Evolutionary conservation across 2,329 filamentous ascomycete species (phyloP).

Genomic region (Aspergillus caelatus): DNA sequence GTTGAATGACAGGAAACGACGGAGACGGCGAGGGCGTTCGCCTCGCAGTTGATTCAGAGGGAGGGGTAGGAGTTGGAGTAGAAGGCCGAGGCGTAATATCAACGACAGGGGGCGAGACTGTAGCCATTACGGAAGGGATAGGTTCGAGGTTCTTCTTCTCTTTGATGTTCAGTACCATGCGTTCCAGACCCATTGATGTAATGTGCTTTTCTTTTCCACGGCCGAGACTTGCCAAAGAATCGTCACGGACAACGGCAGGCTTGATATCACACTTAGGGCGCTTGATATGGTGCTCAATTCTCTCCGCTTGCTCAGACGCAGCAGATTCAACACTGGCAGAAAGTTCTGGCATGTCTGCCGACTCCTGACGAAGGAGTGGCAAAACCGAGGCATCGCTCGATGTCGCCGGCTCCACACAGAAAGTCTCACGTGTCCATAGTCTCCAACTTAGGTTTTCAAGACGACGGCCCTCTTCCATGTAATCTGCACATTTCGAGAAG

Average conservation of each 20-base stretch:
- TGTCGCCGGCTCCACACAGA: slow-evolving; percentile 72
- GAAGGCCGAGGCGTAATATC: slow-evolving; percentile 49
- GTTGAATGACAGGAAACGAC: slow-evolving; percentile 29
- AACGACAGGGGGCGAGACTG: slow-evolving; percentile 41
- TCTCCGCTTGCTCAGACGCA: slow-evolving; percentile 63
- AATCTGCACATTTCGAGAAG: slow-evolving; percentile 91
- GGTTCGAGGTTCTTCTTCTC: slow-evolving; percentile 73
- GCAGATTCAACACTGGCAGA: slow-evolving; percentile 78
- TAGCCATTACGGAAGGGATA: slow-evolving; percentile 50
- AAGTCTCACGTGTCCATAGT: slow-evolving; percentile 90
- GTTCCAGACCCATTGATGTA: slow-evolving; percentile 87
- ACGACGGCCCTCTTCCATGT: slow-evolving; percentile 87
- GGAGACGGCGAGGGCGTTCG: slow-evolving; percentile 28
- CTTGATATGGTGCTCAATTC: slow-evolving; percentile 61
- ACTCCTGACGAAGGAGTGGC: slow-evolving; percentile 50
- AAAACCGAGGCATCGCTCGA: slow-evolving; percentile 56
- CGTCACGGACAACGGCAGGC: slow-evolving; percentile 53
- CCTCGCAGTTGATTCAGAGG: slow-evolving; percentile 30
- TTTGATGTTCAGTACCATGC: slow-evolving; percentile 91
- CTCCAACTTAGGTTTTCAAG: slow-evolving; percentile 96
- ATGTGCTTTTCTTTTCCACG: slow-evolving; percentile 82
- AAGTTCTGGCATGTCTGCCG: slow-evolving; percentile 66
- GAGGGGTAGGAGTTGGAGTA: slow-evolving; percentile 44
- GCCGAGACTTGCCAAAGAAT: slow-evolving; percentile 64
- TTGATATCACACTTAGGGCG: slow-evolving; percentile 64